Percentiles rank a stretch among this genome's conserved stretches.
Evolutionary conservation across 2,329 filamentous ascomycete species (phyloP).

Genomic region (Mollisiaceae sp.): DNA sequence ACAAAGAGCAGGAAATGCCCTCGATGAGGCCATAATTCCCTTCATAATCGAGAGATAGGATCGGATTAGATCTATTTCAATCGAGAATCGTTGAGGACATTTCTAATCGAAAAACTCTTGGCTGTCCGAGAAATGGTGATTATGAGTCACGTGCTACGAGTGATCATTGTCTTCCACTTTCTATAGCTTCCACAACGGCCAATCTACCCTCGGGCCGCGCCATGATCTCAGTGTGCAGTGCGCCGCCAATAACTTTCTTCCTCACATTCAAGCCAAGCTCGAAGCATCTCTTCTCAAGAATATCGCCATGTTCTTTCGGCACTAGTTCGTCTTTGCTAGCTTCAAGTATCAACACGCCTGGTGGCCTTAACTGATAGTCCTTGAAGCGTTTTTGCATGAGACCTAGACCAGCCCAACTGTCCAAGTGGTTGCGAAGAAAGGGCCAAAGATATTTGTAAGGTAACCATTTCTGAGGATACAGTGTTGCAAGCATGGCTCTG

Average conservation of each 20-base stretch:
- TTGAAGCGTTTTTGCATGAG: constrained; percentile 45
- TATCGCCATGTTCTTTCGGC: constrained; percentile 54
- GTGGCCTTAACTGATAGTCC: constrained; percentile 30
- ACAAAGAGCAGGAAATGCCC: background rate
- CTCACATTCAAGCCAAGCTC: constrained; percentile 54
- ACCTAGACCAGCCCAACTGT: constrained; percentile 58
- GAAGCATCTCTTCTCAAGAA: constrained; percentile 53
- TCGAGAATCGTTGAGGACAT: background rate
- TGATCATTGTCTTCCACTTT: constrained; percentile 1
- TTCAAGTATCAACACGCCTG: constrained; percentile 53
- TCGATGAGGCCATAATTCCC: background rate
- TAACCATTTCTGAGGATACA: constrained; percentile 82
- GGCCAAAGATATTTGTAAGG: constrained; percentile 78
- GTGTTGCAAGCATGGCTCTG: constrained; percentile 68
- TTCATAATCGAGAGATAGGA: background rate
- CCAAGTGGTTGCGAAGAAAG: constrained; percentile 70
- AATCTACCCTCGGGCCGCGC: constrained; percentile 51
- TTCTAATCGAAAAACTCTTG: background rate
- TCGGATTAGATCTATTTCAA: background rate
- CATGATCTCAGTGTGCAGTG: constrained; percentile 63
- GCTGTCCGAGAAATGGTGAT: background rate
- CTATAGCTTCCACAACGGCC: constrained; percentile 52
- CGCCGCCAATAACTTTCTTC: constrained; percentile 51
- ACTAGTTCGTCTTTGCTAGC: constrained; percentile 65
- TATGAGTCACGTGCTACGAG: background rate